A percentile compares a stretch with the other conserved stretches of the same genome.
phyloP scores from a whole-genome alignment of 805 yeast genomes.

The Isabelozyma gotoi region DNA sequence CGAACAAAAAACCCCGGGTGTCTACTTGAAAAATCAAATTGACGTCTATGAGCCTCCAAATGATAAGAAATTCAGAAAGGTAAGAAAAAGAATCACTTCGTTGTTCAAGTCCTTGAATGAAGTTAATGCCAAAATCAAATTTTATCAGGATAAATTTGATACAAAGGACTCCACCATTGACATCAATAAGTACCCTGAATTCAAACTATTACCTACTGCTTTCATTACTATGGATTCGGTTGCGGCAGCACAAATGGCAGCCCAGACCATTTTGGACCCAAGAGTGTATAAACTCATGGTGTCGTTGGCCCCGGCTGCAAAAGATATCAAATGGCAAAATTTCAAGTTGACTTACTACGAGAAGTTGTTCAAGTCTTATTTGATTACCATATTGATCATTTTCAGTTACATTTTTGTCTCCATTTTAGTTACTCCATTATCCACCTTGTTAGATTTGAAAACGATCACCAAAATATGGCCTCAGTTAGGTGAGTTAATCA shows the following conservation, averaged over 20 bases:
- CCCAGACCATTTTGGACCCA: conserved; percentile 46
- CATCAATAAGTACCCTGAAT: conserved; percentile 20
- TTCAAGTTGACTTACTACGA: conserved; percentile 41
- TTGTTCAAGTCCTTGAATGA: conserved; percentile 32
- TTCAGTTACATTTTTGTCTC: conserved; percentile 51
- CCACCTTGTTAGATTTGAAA: conserved; percentile 55
- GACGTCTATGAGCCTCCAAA: conserved; percentile 8
- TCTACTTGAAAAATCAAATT: conserved; percentile 16
- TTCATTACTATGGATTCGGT: conserved; percentile 49
- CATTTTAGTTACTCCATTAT: conserved; percentile 55
- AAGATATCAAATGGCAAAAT: conserved; percentile 47
- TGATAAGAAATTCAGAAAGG: conserved; percentile 19
- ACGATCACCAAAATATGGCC: conserved; percentile 61
- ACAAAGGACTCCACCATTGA: conserved; percentile 22
- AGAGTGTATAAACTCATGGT: conserved; percentile 43
- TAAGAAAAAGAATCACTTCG: conserved; percentile 29
- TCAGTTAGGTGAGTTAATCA: conserved; percentile 51
- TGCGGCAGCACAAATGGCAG: conserved; percentile 50
- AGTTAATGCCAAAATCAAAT: conserved; percentile 39
- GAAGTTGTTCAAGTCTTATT: conserved; percentile 37
- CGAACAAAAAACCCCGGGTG: conserved; percentile 31
- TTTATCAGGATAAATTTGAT: conserved; percentile 33
- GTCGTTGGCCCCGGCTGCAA: conserved; percentile 47
- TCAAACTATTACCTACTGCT: conserved; percentile 46
- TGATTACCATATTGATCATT: conserved; percentile 44